Base-by-base conservation (phyloP, 163 green algal genomes). In the Trebouxiophyceae sp. region DNA sequence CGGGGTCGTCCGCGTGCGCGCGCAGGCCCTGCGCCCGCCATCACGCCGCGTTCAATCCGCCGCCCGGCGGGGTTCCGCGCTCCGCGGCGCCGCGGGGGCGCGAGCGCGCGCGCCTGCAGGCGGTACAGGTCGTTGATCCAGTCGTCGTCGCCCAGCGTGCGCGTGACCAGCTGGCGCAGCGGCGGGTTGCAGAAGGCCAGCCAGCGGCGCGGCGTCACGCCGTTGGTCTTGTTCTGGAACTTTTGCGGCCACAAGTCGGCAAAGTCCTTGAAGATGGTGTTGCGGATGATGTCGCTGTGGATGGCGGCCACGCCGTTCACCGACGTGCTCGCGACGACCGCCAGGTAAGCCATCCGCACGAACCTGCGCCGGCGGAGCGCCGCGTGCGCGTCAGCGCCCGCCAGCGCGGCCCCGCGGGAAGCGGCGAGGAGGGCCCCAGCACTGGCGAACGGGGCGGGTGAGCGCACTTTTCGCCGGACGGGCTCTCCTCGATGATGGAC, bases 101-200 rank as follows among this genome's bases (percentile, higher is more conserved):
- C 8, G 39, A 50, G 16, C 16, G 39, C 8, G 16, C 12, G 39
- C 16, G 16, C 39, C 39, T 50, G 39, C 39, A 50, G 39, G 12
- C 16, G 8, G 39, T 50, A 8, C 24, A 97, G 77, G 76, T 98
- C 70, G 34, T 77, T 93, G 83, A 97, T 93, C 94, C 94, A 99
- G 23, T 68, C 76, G 20, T 97, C 85, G 54, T 68, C 88, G 62
- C 91, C 91, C 55, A 99, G 78, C 23, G 71, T 83, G 44, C 87
- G 66, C 2, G 85, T 95, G 78, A 99, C 93, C 44, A 98, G 75
- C 29, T 81, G 65, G 45, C 84, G 68, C 65, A 98, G 84, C 22
- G 74, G 72, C 2, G 91, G 88, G 84, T 99, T 99, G 89, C 93
- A 98, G 84, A 98, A 98, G n/a, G 93, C 93, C 57, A 99, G 89